A percentile compares a stretch with the other conserved stretches of the same genome.
phyloP scores from a whole-genome alignment of 495 filamentous ascomycete genomes.

The Daldinia vernicosa region DNA sequence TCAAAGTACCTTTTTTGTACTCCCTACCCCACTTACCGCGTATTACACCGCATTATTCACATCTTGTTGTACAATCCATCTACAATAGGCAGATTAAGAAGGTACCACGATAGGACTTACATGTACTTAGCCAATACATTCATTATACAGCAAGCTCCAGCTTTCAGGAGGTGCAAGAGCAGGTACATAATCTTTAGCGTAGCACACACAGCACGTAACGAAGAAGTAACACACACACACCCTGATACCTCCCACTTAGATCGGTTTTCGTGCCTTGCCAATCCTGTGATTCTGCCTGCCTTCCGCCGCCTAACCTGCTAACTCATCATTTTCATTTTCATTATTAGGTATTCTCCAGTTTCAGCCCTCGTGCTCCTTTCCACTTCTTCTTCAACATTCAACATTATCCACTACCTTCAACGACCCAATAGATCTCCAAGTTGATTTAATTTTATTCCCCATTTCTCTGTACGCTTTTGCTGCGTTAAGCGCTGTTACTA shows the following conservation, averaged over 20 bases:
- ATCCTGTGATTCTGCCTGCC: constrained; percentile 23
- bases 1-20: constrained; percentile 12
- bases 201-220: constrained; percentile 17
- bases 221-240: constrained; percentile 9
- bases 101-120: neutral
- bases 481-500: constrained; percentile 12
- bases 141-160: neutral
- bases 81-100: neutral
- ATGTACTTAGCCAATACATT: too few species aligned
- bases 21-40: neutral
- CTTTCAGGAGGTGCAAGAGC: constrained; percentile 6
- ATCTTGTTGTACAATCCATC: neutral
- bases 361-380: constrained; percentile 37
- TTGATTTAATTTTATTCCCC: constrained; percentile 21
- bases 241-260: neutral
- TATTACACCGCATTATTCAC: neutral
- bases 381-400: constrained; percentile 15
- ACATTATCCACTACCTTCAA: constrained; percentile 15
- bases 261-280: constrained; percentile 28
- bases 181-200: constrained; percentile 6
- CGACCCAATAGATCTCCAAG: constrained; percentile 15
- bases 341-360: constrained; percentile 31
- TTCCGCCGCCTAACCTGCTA: constrained; percentile 6
- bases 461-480: neutral
- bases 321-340: constrained; percentile 32